These are phyloP conservation scores for Vitis riparia DNA, from an alignment of 164 flowering plant genomes.

Conservation along the genomic window DNA sequence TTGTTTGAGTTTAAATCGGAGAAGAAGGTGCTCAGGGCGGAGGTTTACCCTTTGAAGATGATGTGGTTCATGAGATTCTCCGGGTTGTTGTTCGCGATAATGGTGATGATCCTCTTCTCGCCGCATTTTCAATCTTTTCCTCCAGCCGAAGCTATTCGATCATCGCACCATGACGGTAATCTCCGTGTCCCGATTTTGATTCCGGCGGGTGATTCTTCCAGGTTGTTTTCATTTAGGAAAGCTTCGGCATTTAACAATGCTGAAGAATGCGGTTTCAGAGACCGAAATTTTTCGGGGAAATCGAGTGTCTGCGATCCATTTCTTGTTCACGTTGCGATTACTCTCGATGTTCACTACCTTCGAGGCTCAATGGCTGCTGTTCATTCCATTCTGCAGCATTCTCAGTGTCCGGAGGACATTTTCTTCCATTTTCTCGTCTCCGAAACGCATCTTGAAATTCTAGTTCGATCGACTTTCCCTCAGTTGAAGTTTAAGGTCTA, in stretches of 20 bases:
- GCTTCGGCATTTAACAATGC: conserved; percentile 61
- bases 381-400: conserved; percentile 72
- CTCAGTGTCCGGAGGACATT: conserved; percentile 68
- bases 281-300: background rate
- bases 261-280: conserved; percentile 38
- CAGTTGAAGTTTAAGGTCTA: conserved; percentile 68
- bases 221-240: conserved; percentile 48
- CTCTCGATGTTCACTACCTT: conserved; percentile 78
- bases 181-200: conserved; percentile 25
- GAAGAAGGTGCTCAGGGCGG: conserved; percentile 25
- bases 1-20: conserved; percentile 35
- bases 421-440: conserved; percentile 86
- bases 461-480: conserved; percentile 74
- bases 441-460: conserved; percentile 45
- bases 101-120: conserved; percentile 50
- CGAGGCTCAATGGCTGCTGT: conserved; percentile 96
- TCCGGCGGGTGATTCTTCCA: conserved; percentile 6
- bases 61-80: conserved; percentile 50
- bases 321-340: conserved; percentile 82
- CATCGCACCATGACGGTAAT: conserved; percentile 38
- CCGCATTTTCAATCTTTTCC: conserved; percentile 64
- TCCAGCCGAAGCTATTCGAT: conserved; percentile 67
- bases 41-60: conserved; percentile 31
- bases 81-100: conserved; percentile 46
- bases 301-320: conserved; percentile 64